Evolutionary conservation across 225 moss, liverwort and hornwort species (phyloP), one percentile per base, ranked within the genome.

Genomic region (Physcomitrellopsis africana): DNA sequence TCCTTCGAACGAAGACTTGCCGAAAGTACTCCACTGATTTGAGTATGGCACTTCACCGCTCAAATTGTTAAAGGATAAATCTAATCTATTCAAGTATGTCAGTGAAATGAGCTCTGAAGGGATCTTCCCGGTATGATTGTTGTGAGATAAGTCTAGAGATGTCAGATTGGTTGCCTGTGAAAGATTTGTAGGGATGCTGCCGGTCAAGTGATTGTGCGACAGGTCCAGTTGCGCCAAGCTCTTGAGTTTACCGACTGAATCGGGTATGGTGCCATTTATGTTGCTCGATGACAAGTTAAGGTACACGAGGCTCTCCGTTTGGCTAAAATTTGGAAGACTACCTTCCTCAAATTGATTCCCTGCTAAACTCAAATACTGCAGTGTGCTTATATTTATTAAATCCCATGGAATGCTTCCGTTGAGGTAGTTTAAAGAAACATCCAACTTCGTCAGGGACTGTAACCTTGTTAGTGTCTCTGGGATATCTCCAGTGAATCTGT

Each of bases 221-320:
- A 90, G 11, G 32, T 87, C 74, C 11, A 90, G 58, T 32, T 18
- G 10, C 5, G 26, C 12, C 32, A 90, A 85, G 2, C 68, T 43
- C 24, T 15, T 16, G 53, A 90, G 65, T 20, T 22, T 19, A 5
- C 83, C 72, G 9, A 89, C 51, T 14, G 74, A 60, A 18, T n/a
- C 32, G n/a, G 88, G 80, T 23, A 90, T 58, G 1, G 1, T 23
- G 12, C 85, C 81, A 46, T 68, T 84, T 3, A 85, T 15, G 60
- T 60, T 65, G 81, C 89, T 86, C 1, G 71, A 65, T 19, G 93
- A 92, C 29, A 93, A 65, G 62, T 87, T 80, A 63, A 93, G 64
- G 65, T 74, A 43, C 41, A 11, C 14, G 3, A 89, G 79, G 54
- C 70, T 86, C 58, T 29, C 57, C 82, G 82, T 66, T 24, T 17